These are phyloP conservation scores for Cymbopogon citratus DNA, from an alignment of 176 grass and related monocot genomes.

Conservation along the genomic window DNA sequence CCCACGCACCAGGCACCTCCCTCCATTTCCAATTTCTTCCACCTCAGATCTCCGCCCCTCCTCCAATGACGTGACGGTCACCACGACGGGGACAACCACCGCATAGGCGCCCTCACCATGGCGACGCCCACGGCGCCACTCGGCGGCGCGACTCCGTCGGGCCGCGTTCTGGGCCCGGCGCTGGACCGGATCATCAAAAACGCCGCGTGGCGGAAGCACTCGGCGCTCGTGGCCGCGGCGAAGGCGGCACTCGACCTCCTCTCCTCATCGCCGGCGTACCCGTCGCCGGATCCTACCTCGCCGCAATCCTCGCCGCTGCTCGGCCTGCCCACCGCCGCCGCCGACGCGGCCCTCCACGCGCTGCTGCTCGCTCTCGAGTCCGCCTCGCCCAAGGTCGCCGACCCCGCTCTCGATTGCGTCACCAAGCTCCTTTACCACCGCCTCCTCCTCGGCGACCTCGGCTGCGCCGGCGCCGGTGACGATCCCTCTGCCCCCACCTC, in stretches of 20 bases:
- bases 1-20: conserved; percentile 29
- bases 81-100: neutral
- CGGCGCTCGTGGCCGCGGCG: conserved; percentile 56
- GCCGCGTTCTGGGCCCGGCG: conserved; percentile 73
- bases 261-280: conserved; percentile 32
- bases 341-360: conserved; percentile 30
- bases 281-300: conserved; percentile 32
- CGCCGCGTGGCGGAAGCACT: conserved; percentile 84
- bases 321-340: conserved; percentile 35
- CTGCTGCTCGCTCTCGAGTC: conserved; percentile 65
- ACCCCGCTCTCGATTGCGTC: conserved; percentile 72
- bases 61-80: conserved; percentile 23
- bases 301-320: conserved; percentile 44
- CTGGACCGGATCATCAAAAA: conserved; percentile 97
- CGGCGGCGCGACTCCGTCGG: conserved; percentile 57
- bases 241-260: conserved; percentile 84
- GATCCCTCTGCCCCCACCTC: conserved; percentile 28
- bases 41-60: conserved; percentile 41
- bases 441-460: conserved; percentile 68
- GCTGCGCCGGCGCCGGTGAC: conserved; percentile 17
- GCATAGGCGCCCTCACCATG: conserved; percentile 28
- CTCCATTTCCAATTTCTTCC: conserved; percentile 35
- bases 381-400: conserved; percentile 58
- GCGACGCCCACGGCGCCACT: conserved; percentile 39
- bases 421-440: conserved; percentile 76